A percentile compares a stretch with the other conserved stretches of the same genome.
These are phyloP conservation scores for Psilocybe cyanescens DNA, from an alignment of 768 basidiomycete species.

Conservation along the genomic window DNA sequence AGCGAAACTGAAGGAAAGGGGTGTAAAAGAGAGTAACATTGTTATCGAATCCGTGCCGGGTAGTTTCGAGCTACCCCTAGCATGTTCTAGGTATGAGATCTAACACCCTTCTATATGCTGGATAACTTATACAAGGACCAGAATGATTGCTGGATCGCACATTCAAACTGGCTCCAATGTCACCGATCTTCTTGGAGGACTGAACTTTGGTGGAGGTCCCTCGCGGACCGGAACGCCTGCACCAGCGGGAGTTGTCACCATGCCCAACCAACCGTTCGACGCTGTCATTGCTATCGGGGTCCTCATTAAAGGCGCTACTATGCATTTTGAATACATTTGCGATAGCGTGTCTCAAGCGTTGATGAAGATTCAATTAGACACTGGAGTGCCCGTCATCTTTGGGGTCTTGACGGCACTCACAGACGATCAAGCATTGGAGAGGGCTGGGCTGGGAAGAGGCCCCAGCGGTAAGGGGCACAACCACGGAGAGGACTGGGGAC, in stretches of 20 bases:
- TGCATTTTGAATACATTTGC: slow-evolving; percentile 99
- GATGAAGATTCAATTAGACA: slow-evolving; percentile 94
- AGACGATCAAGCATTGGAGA: slow-evolving; percentile 93
- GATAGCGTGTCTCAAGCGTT: slow-evolving; percentile 92
- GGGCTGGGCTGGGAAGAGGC: slow-evolving; percentile 85
- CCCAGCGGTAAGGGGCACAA: slow-evolving; percentile 79
- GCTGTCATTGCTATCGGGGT: slow-evolving; percentile 98
- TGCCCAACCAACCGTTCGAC: slow-evolving; percentile 76
- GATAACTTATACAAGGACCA: slow-evolving; percentile 34
- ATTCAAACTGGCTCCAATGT: slow-evolving; percentile 77
- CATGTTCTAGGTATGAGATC: slow-evolving; percentile 74
- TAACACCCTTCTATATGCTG: slow-evolving; percentile 6
- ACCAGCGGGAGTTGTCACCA: slow-evolving; percentile 35
- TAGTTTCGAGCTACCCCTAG: slow-evolving; percentile 91
- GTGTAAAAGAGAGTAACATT: slow-evolving; percentile 91
- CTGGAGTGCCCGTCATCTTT: slow-evolving; percentile 93
- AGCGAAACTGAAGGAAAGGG: slow-evolving; percentile 77
- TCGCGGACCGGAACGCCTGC: slow-evolving; percentile 61
- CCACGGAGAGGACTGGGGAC: slow-evolving; percentile 98
- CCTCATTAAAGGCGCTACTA: slow-evolving; percentile 96
- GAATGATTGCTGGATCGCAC: slow-evolving; percentile 88
- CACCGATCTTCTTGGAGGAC: slow-evolving; percentile 78
- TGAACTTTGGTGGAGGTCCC: slow-evolving; percentile 45
- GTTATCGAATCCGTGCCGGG: slow-evolving; percentile 92
- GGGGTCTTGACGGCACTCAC: slow-evolving; percentile 92